phyloP scores from a whole-genome alignment of 805 yeast species.

The Yarrowia hollandica region DNA sequence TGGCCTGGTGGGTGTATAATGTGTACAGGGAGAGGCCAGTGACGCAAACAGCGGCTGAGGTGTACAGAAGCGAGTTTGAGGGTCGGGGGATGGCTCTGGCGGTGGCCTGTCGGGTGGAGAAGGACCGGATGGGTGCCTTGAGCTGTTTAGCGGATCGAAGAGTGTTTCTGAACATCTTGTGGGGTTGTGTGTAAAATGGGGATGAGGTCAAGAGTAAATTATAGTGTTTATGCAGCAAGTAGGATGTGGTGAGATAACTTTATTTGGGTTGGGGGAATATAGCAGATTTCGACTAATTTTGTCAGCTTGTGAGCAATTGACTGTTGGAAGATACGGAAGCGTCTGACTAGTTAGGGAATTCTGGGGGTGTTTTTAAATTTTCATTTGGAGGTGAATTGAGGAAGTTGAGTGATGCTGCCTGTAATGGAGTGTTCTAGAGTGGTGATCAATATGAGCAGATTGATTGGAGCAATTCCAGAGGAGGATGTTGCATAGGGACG shows the following conservation, averaged over 20 bases:
- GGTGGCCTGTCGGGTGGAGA: background rate
- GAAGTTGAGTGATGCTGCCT: background rate
- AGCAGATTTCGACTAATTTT: too few relatives aligned
- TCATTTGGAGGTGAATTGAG: background rate
- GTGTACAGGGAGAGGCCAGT: constrained; percentile 1
- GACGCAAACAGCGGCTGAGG: background rate
- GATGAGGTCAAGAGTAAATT: background rate
- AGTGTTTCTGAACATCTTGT: background rate
- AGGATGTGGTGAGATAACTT: background rate
- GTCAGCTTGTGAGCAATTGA: too few relatives aligned
- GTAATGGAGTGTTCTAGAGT: background rate
- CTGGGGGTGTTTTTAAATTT: too few relatives aligned
- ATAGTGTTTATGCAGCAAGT: background rate
- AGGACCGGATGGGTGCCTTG: background rate
- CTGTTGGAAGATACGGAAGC: too few relatives aligned
- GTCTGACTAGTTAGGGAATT: too few relatives aligned
- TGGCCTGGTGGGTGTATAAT: background rate
- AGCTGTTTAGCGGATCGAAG: background rate
- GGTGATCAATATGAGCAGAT: background rate
- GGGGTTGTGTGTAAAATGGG: background rate
- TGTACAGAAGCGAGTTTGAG: background rate
- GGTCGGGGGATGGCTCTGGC: constrained; percentile 4
- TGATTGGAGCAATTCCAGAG: constrained; percentile 1
- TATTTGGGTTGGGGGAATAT: background rate
- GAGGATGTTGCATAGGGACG: too few relatives aligned